Evolutionary conservation across 176 grass and related monocot species (phyloP).

Genomic region (Aegilops umbellulata): DNA sequence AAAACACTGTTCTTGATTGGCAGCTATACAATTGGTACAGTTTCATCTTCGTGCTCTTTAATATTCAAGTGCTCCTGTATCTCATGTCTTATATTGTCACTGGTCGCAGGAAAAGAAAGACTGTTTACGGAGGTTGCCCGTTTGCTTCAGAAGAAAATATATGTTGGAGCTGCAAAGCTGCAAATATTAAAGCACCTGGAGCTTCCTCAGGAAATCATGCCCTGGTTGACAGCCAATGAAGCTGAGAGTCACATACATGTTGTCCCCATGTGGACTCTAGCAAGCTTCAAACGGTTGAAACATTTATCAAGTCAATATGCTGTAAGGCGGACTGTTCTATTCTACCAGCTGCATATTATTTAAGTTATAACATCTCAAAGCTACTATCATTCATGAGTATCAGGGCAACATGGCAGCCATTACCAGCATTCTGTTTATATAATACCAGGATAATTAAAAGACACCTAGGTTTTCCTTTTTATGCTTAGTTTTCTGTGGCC

Average conservation of each 20-base stretch:
- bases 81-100: not conserved
- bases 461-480: too few relatives aligned
- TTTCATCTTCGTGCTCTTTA: constrained; percentile 1
- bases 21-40: constrained; percentile 92
- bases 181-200: constrained; percentile 66
- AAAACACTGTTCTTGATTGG: constrained; percentile 95
- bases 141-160: constrained; percentile 83
- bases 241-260: constrained; percentile 94
- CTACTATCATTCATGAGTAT: not conserved
- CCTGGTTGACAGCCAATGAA: constrained; percentile 93
- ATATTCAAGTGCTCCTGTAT: constrained; percentile 12
- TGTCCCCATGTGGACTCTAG: constrained; percentile 95
- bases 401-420: not conserved
- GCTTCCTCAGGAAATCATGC: constrained; percentile 76
- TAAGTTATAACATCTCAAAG: not conserved
- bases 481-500: too few relatives aligned
- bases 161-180: constrained; percentile 78
- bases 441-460: not conserved
- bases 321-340: constrained; percentile 44
- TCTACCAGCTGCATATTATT: constrained; percentile 7
- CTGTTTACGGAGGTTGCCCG: constrained; percentile 83
- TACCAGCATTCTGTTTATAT: not conserved
- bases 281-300: constrained; percentile 95
- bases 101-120: constrained; percentile 80
- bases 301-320: constrained; percentile 78